Evolutionary conservation across 352 stramenopile genomes (phyloP).

Genomic region (Globisporangium nodosum): DNA sequence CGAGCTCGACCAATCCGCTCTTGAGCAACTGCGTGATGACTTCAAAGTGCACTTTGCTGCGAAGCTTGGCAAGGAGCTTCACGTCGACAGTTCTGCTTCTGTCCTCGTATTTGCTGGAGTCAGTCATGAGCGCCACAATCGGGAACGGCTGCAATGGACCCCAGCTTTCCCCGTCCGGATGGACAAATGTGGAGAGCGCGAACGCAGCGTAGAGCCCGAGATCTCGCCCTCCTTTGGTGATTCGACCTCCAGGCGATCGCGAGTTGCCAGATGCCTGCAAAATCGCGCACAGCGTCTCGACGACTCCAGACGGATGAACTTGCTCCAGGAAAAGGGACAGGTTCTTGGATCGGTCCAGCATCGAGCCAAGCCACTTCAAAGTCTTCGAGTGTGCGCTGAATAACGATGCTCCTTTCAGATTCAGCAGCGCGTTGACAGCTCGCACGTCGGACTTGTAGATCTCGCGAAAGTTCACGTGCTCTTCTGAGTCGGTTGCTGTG

Average conservation of each 20-base stretch:
- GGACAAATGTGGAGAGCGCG: slow-evolving; percentile 62
- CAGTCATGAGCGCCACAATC: slow-evolving; percentile 31
- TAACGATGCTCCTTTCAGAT: slow-evolving; percentile 22
- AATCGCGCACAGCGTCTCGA: slow-evolving; percentile 60
- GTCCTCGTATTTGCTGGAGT: slow-evolving; percentile 11
- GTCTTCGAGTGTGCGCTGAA: slow-evolving; percentile 39
- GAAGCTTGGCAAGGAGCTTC: slow-evolving; percentile 25
- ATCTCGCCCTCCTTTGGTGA: slow-evolving; percentile 35
- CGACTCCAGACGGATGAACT: slow-evolving; percentile 44
- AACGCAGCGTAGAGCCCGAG: slow-evolving; percentile 56
- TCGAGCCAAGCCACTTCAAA: slow-evolving; percentile 76
- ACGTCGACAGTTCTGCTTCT: slow-evolving; percentile 8
- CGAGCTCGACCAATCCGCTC: slow-evolving; percentile 38
- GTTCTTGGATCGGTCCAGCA: slow-evolving; percentile 58
- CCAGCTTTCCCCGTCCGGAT: slow-evolving; percentile 60
- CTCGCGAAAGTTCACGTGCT: slow-evolving; percentile 31
- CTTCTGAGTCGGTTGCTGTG: slow-evolving; percentile 11
- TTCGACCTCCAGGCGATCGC: slow-evolving; percentile 44
- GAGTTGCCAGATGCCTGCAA: slow-evolving; percentile 36
- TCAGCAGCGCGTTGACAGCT: slow-evolving; percentile 35
- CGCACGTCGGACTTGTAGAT: slow-evolving; percentile 41
- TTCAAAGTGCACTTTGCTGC: slow-evolving; percentile 67
- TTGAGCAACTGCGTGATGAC: slow-evolving; percentile 52
- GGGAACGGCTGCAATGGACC: slow-evolving; percentile 49
- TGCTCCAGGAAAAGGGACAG: slow-evolving; percentile 52